phyloP scores from a whole-genome alignment of 352 stramenopile species.

The Poterioochromonas sp. region DNA sequence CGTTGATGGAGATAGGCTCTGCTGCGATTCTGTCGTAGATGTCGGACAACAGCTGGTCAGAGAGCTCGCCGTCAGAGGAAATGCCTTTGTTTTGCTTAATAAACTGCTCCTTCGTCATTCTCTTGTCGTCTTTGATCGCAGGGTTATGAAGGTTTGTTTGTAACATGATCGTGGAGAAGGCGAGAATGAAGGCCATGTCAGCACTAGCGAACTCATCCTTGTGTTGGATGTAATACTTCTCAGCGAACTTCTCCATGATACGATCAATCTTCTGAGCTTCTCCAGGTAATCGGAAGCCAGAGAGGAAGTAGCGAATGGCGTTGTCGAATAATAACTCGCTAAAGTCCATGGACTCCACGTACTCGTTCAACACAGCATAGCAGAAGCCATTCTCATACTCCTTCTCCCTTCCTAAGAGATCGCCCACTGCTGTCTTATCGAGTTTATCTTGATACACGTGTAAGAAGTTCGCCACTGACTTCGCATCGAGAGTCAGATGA shows the following conservation, averaged over 20 bases:
- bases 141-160: slow-evolving; percentile 98
- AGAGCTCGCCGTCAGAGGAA: slow-evolving; percentile 86
- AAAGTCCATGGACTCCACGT: slow-evolving; percentile 93
- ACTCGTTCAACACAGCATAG: slow-evolving; percentile 76
- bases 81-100: slow-evolving; percentile 94
- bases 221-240: slow-evolving; percentile 76
- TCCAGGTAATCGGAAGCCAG: slow-evolving; percentile 92
- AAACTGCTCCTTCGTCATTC: slow-evolving; percentile 92
- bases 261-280: slow-evolving; percentile 99
- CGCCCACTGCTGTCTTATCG: slow-evolving; percentile 93
- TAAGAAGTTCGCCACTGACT: slow-evolving; percentile 85
- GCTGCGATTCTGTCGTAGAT: slow-evolving; percentile 94
- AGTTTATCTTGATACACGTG: slow-evolving; percentile 77
- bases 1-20: slow-evolving; percentile 87
- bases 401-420: slow-evolving; percentile 91
- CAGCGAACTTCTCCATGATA: slow-evolving; percentile 99
- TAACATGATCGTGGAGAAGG: slow-evolving; percentile 90
- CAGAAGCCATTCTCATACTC: slow-evolving; percentile 85
- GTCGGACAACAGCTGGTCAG: slow-evolving; percentile 72
- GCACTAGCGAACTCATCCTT: slow-evolving; percentile 77
- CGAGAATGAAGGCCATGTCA: slow-evolving; percentile 95
- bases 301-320: slow-evolving; percentile 91
- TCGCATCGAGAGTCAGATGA: slow-evolving; percentile 77
- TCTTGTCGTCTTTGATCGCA: slow-evolving; percentile 87
- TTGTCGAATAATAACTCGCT: slow-evolving; percentile 79